These are phyloP conservation scores for Middelhovenomyces tepae DNA, from an alignment of 805 yeast species.

Conservation along the genomic window DNA sequence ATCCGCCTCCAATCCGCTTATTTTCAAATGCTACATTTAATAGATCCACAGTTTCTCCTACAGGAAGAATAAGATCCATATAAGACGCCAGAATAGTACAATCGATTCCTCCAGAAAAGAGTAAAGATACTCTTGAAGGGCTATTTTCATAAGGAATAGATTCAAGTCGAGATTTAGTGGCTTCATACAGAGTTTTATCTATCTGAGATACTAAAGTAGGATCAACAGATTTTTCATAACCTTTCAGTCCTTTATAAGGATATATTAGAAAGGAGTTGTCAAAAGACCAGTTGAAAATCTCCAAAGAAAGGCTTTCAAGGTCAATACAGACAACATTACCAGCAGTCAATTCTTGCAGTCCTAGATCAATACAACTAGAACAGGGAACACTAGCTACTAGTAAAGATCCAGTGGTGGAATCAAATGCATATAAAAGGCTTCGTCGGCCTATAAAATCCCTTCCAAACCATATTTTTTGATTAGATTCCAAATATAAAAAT, in stretches of 20 bases:
- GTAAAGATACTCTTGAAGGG: constrained; percentile 45
- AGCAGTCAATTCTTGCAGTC: constrained; percentile 38
- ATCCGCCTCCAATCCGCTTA: constrained; percentile 53
- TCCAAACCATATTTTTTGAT: constrained; percentile 54
- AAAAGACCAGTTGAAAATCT: constrained; percentile 7
- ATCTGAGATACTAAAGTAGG: too few species aligned
- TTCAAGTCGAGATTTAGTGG: constrained; percentile 13
- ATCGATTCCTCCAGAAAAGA: constrained; percentile 94
- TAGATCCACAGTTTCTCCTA: constrained; percentile 49
- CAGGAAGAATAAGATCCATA: too few species aligned
- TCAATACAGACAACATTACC: constrained; percentile 41
- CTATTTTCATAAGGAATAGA: constrained; percentile 6
- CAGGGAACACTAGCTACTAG: constrained; percentile 40
- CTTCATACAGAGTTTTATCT: constrained; percentile 8
- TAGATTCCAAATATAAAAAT: constrained; percentile 35
- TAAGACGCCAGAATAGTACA: constrained; percentile 66
- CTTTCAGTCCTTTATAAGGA: constrained; percentile 1
- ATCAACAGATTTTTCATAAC: too few species aligned
- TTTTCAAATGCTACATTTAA: constrained; percentile 89
- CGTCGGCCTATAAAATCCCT: constrained; percentile 79
- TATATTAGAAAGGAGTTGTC: constrained; percentile 10
- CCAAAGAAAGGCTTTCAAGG: constrained; percentile 16
- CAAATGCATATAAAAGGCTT: constrained; percentile 46
- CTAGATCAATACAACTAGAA: too few species aligned
- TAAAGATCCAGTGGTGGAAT: constrained; percentile 29